Base-by-base conservation (phyloP, 2,329 filamentous ascomycete species). In the Epichloe uncinata region DNA sequence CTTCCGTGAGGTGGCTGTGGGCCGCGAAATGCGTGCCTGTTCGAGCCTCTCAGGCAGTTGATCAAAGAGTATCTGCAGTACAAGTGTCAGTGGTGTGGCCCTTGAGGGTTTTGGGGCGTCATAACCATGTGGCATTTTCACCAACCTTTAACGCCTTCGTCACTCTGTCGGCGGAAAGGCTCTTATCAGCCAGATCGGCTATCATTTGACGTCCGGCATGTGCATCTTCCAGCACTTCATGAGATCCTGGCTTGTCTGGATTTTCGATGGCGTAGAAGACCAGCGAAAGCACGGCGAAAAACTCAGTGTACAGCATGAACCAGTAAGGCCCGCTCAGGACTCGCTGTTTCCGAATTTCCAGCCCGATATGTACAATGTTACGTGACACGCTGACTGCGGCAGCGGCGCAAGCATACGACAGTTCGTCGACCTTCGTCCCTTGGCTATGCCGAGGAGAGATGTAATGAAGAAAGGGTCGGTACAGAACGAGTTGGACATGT, bases 101-200 rank as follows among this genome's bases (percentile, higher is more conserved):
- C 34, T 45, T 2, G 20, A 38, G 5, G 9, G 6, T 46, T 46
- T 26, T 38, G 8, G 9, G n/a, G 22, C 42, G n/a, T 34, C 26
- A 44, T 16, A 8, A 9, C 7, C 5, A 33, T 15, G 16, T 34
- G 8, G 5, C 15, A 9, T 5, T 34, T 41, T 4, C 13, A 69
- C 79, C 65, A 73, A 91, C 87, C 62, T 81, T 78, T 30, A 98
- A 73, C 40, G 87, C 84, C 43, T 74, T 75, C 1, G 86, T 87
- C 60, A 94, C 93, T 53, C 87, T 77, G 62, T 96, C 88, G 3
- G 93, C 93, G 36, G 90, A 89, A 73, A 94, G 77, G 61, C 89
- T 96, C 59, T 85, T 84, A 58, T 85, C 82, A 3, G 89, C 85
- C 51, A 97, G 74, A 15, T 81, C 82, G 47, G 82, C 79, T 53